Base-by-base conservation (phyloP, 345 rosid species). In the Populus tremula region DNA sequence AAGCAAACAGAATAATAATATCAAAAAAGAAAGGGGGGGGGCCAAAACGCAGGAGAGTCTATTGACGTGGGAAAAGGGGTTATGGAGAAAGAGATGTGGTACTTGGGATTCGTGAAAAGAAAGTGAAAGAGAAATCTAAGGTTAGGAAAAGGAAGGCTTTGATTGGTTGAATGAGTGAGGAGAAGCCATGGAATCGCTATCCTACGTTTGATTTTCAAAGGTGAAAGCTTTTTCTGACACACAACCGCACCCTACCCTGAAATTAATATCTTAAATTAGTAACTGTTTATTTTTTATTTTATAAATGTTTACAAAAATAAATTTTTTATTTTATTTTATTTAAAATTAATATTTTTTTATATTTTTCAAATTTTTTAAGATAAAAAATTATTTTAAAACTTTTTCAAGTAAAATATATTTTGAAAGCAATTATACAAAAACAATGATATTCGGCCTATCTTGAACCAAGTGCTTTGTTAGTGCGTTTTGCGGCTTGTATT, bases 21-120 rank as follows among this genome's bases (percentile, higher is more conserved):
- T 8, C 0, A 62, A 35, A 8, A 41, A 54, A 6, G 29, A 25
- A 10, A 0, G 0, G 11, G 63, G 13, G 25, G 77, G 65, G 76
- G 27, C 1, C 27, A 27, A 49, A 68, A 76, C 76, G 27, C 27
- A 63, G 63, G 39, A 47, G 45, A 65, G 27, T 14, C 31, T 6
- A 21, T 11, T 75, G 66, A 41, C 33, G 73, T 61, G 53, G 38
- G 72, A 45, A 20, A 20, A 36, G 65, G 72, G 59, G 41, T 73
- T 66, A 39, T 39, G 39, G 76, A 65, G 61, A 47, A 11, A 67
- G 70, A 36, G 23, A 39, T 10, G 29, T 2, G 61, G 75, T 73
- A 67, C 6, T 72, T 65, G 82, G 84, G 79, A 78, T 87, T 81
- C 83, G 84, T 31, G 78, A 77, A 71, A 64, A 76, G 23, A 20